Evolutionary conservation across 2,329 filamentous ascomycete species (phyloP), one percentile per base, ranked within the genome.

Genomic region (Xylariaceae sp.): DNA sequence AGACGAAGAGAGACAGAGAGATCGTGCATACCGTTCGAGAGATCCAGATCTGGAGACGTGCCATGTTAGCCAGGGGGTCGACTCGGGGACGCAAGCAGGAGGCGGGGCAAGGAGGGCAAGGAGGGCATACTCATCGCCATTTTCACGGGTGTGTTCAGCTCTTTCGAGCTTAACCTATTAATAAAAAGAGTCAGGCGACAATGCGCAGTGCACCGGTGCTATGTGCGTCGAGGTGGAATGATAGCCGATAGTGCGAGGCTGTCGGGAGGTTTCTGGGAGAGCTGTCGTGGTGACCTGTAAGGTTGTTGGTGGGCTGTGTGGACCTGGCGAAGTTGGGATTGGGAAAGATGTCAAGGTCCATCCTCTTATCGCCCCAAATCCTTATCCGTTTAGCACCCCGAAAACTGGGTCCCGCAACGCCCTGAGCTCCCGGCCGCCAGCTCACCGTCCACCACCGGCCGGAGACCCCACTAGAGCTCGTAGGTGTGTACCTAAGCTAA

Each of bases 21-120:
- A 66, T 56, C 59, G 59, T 52, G 59, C 74, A 71, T 89, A 93
- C 89, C 89, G 75, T 92, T 90, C 64, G 88, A 88, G 78, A 92
- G 80, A 79, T 93, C 89, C 74, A 93, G 80, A 79, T 93, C 89
- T 92, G 55, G 62, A 70, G 51, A 74, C 68, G 65, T 56, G 15
- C 34, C 50, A 62, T 23, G 52, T 67, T 65, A 68, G 64, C 62
- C 23, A 30, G 23, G 23, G 23, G 23, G 70, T 23, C 42, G 30
- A 56, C 23, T 30, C 23, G 23, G 37, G 51, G 45, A 54, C 10
- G 64, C 44, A 55, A 10, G 30, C 23, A 51, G 23, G 49, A 54
- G 51, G 57, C 51, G 60, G 63, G 65, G 66, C 64, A 63, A 65
- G 58, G 45, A 45, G 63, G 65, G 66, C 64, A 63, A 65, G 58